Evolutionary conservation across 495 filamentous ascomycete species (phyloP).

Genomic region (Aspergillus biplanus): DNA sequence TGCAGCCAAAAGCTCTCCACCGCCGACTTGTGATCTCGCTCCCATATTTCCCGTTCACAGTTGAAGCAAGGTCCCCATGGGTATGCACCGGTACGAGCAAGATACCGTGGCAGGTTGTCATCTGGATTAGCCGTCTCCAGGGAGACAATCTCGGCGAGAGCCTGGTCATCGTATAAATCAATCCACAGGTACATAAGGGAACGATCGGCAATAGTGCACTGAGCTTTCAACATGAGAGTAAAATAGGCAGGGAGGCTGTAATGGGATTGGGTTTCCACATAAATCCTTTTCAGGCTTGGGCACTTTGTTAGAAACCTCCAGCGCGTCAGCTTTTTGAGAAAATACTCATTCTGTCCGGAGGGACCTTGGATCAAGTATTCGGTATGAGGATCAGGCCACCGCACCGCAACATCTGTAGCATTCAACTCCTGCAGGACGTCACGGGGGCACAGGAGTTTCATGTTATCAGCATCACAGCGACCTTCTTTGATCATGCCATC

Average conservation of each 20-base stretch:
- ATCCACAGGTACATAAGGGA: neutral
- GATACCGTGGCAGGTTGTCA: neutral
- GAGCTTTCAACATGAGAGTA: neutral
- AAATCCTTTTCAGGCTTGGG: neutral
- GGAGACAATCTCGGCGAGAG: neutral
- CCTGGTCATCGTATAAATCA: neutral
- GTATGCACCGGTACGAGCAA: neutral
- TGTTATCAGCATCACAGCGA: neutral
- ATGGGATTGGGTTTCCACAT: neutral
- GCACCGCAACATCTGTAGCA: neutral
- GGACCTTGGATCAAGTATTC: neutral
- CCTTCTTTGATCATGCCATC: neutral
- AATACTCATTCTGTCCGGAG: neutral
- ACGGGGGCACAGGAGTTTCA: too few species aligned
- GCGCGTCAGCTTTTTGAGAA: neutral
- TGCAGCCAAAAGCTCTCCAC: slow-evolving; percentile 5
- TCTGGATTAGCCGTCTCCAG: neutral
- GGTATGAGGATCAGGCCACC: neutral
- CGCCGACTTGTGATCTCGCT: neutral
- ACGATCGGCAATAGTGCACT: too few species aligned
- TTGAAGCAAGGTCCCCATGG: slow-evolving; percentile 3
- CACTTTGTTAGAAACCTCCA: neutral
- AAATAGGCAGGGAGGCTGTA: too few species aligned
- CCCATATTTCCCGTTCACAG: slow-evolving; percentile 3
- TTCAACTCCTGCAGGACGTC: neutral